Percentiles rank a stretch among this genome's conserved stretches.
Conservation (phyloP, 768 basidiomycete species). For the Mycena sanguinolenta region DNA sequence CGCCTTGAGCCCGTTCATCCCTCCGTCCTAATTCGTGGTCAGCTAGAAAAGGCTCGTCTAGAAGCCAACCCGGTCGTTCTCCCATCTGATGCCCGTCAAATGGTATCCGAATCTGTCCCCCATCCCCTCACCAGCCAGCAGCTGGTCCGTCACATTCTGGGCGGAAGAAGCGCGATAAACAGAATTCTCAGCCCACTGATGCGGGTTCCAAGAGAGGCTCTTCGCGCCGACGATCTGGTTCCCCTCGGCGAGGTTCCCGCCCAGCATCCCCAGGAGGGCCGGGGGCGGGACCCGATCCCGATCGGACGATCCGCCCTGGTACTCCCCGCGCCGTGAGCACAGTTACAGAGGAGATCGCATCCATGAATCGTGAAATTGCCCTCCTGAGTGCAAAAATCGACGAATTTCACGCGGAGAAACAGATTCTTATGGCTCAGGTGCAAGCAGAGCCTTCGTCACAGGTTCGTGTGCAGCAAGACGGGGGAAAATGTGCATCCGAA, state of each 20-base stretch:
- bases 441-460: background rate
- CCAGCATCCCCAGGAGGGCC: background rate
- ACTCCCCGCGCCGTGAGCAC: background rate
- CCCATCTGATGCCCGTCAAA: background rate
- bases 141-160: background rate
- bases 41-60: background rate
- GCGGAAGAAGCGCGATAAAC: background rate
- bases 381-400: constrained; percentile 51
- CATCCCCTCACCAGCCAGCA: background rate
- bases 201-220: background rate
- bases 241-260: background rate
- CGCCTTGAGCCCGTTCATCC: background rate
- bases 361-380: constrained; percentile 53
- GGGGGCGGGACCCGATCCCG: constrained; percentile 15
- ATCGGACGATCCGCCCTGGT: constrained; percentile 20
- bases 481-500: background rate
- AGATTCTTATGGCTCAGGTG: constrained; percentile 30
- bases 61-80: background rate
- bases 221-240: background rate
- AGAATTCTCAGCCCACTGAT: background rate
- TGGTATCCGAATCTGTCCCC: background rate
- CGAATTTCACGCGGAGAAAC: constrained; percentile 53
- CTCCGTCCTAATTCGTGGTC: background rate
- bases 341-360: background rate
- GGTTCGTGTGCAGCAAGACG: background rate